Conservation (phyloP, 352 stramenopile genomes). For the Pythium brachiatum region DNA sequence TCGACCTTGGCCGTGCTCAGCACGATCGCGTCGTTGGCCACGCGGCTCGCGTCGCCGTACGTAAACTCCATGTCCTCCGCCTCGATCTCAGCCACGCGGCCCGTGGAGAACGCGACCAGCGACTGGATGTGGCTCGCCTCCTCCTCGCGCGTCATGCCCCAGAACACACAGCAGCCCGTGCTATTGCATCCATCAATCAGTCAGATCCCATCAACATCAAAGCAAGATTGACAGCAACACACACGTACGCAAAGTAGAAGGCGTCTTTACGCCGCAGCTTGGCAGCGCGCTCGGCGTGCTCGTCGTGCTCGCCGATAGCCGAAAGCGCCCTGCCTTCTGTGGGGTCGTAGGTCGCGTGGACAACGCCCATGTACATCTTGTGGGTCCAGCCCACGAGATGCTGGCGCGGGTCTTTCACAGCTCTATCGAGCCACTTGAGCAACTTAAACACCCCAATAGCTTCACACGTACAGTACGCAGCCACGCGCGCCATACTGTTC, state of each 20-base stretch:
- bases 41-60: conserved; percentile 47
- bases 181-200: conserved; percentile 20
- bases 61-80: conserved; percentile 64
- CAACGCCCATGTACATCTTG: conserved; percentile 73
- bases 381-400: conserved; percentile 39
- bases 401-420: conserved; percentile 20
- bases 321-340: background rate
- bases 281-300: background rate
- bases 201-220: conserved; percentile 2
- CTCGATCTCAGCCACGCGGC: conserved; percentile 46
- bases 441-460: conserved; percentile 71
- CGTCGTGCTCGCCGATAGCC: conserved; percentile 2
- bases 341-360: conserved; percentile 42
- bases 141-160: conserved; percentile 59
- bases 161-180: conserved; percentile 71
- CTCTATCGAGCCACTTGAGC: conserved; percentile 60
- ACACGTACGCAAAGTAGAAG: conserved; percentile 74
- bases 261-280: conserved; percentile 50
- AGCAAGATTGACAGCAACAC: conserved; percentile 3
- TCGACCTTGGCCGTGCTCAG: conserved; percentile 62
- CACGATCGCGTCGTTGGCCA: conserved; percentile 81
- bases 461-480: conserved; percentile 71
- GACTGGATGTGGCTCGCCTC: conserved; percentile 47
- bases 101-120: conserved; percentile 47
- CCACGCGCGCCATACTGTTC: conserved; percentile 43